Evolutionary conservation across 352 stramenopile species (phyloP), one percentile per base, ranked within the genome.

Genomic region (Phytophthora brassicae): DNA sequence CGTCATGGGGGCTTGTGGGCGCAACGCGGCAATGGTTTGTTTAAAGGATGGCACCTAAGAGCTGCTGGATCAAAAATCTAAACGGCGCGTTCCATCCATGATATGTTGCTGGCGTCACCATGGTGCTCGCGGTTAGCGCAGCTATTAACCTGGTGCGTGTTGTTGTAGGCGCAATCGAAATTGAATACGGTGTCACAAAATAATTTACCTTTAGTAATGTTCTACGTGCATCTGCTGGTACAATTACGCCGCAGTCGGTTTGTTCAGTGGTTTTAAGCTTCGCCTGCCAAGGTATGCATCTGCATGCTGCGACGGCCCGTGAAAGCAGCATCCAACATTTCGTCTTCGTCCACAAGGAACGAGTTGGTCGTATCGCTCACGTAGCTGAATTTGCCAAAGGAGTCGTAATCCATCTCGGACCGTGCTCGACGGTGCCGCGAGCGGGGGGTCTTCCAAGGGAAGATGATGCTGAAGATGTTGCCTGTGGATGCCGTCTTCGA

Each of bases 1-100:
- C 38, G 90, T 97, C 19, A 97, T 97, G 90, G 90, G 90, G 11
- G 90, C 90, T 3, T 88, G 84, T 38, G 90, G 90, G 3, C 74
- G 90, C 16, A 97, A 97, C 53, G 84, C 81, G 0, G 90, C 90
- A 4, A 76, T 84, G 62, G 73, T 88, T 0, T 88, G 75, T 54
- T 58, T 93, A 45, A 86, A 84, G 47, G 82, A 93, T n/a, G 31
- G 35, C 35, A 58, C 28, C 35, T 58, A 17, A 48, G 17, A 19
- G 39, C 8, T 31, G 26, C 26, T 31, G 26, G 26, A 31, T 8
- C 26, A 31, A 9, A 8, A 31, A 31, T 31, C 8, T 31, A 8
- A 31, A 31, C 26, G 26, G n/a, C 26, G 26, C 26, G 26, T 31
- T 31, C 26, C 26, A 31, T 31, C 26, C 26, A 31, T n/a, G n/a